These are phyloP conservation scores for Aspergillus proliferans DNA, from an alignment of 2,329 filamentous ascomycete genomes.

Conservation along the genomic window DNA sequence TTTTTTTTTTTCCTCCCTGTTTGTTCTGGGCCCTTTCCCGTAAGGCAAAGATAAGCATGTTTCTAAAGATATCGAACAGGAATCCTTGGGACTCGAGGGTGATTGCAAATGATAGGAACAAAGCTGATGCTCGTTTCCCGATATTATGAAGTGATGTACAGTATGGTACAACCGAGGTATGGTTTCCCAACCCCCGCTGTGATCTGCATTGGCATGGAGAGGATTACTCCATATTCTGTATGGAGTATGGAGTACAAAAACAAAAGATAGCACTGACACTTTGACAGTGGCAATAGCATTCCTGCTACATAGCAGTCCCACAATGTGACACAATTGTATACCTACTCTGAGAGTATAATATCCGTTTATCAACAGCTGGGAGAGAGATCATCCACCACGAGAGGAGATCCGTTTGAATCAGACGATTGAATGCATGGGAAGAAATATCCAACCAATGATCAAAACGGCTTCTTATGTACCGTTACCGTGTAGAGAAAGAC, in stretches of 20 bases:
- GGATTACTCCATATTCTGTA: neutral
- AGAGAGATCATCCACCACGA: neutral
- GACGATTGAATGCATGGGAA: neutral
- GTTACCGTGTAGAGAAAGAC: neutral
- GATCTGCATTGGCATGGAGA: neutral
- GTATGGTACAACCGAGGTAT: neutral
- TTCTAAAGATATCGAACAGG: conserved; percentile 13
- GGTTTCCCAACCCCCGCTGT: neutral
- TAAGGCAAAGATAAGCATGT: no score
- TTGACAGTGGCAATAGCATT: neutral
- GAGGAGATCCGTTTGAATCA: neutral
- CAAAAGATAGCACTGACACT: neutral
- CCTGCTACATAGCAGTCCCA: neutral
- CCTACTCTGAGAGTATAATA: neutral
- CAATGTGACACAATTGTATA: neutral
- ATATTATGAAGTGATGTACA: neutral
- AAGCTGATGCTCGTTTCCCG: neutral
- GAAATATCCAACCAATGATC: neutral
- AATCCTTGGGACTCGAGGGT: conserved; percentile 35
- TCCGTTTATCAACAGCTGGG: neutral
- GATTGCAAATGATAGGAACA: conserved; percentile 14
- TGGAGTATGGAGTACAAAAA: neutral
- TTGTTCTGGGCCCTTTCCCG: neutral
- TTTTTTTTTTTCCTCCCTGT: neutral
- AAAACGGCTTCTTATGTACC: neutral